Evolutionary conservation across 768 basidiomycete genomes (phyloP).

Genomic region (Sporobolomyces pararoseus): DNA sequence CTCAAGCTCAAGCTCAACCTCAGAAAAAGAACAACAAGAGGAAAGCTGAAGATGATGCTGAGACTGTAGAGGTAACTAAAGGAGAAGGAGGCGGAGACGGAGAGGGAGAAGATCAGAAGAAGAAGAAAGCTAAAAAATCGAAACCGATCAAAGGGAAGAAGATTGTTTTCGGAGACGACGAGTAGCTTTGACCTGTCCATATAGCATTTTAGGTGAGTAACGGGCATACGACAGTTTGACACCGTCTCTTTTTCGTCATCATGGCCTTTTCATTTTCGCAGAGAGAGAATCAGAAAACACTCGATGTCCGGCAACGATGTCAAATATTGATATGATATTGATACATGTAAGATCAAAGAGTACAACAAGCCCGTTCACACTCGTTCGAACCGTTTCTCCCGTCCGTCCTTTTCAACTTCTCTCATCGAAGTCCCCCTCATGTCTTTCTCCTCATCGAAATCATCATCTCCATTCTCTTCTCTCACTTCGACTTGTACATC

Average conservation of each 20-base stretch:
- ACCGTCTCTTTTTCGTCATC: no score
- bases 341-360: no score
- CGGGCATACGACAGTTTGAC: no score
- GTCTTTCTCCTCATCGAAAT: neutral
- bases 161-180: slow-evolving; percentile 8
- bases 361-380: neutral
- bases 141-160: slow-evolving; percentile 17
- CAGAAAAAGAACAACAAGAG: slow-evolving; percentile 5
- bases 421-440: neutral
- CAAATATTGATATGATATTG: no score
- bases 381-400: neutral
- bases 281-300: no score
- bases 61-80: neutral
- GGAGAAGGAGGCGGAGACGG: neutral
- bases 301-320: no score
- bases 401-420: neutral
- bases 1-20: no score
- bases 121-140: slow-evolving; percentile 24
- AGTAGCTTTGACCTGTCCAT: neutral
- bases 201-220: no score
- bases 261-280: no score
- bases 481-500: slow-evolving; percentile 10
- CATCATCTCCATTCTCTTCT: neutral
- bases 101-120: neutral
- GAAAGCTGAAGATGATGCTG: neutral